These are phyloP conservation scores for Aspergillus tanneri DNA, from an alignment of 2,329 filamentous ascomycete species.

Conservation along the genomic window DNA sequence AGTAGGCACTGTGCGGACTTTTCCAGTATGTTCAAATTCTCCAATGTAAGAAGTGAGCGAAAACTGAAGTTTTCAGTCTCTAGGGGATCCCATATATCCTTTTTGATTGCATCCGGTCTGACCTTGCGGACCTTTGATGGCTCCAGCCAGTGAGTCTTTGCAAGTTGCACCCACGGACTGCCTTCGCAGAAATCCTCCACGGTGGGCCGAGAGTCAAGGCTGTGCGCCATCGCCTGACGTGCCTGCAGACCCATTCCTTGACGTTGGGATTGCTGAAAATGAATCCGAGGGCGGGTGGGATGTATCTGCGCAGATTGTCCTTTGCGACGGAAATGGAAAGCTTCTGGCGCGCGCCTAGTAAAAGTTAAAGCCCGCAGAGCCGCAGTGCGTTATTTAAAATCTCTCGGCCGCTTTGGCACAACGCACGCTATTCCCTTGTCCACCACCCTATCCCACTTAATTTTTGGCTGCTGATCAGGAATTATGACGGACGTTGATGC, in stretches of 20 bases:
- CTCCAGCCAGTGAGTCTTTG: constrained; percentile 82
- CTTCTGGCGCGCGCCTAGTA: constrained; percentile 34
- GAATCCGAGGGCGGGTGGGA: constrained; percentile 49
- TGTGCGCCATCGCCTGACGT: constrained; percentile 59
- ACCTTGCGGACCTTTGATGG: constrained; percentile 69
- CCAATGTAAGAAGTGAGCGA: constrained; percentile 75
- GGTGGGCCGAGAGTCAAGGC: constrained; percentile 43
- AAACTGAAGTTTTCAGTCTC: constrained; percentile 77
- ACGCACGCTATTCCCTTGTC: constrained; percentile 7
- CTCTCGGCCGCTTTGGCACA: no score
- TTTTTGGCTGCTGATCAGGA: background rate
- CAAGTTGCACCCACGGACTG: constrained; percentile 63
- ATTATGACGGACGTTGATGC: constrained; percentile 37
- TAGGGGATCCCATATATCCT: constrained; percentile 82
- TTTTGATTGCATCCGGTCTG: constrained; percentile 78
- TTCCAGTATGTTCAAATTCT: constrained; percentile 88
- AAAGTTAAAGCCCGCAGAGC: constrained; percentile 32
- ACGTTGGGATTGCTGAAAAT: constrained; percentile 51
- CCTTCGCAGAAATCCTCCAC: constrained; percentile 45
- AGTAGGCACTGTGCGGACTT: constrained; percentile 50
- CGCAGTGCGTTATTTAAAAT: constrained; percentile 26
- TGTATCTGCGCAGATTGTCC: constrained; percentile 33
- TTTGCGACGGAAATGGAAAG: constrained; percentile 24
- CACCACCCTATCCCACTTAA: constrained; percentile 1
- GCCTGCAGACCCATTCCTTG: constrained; percentile 42